A percentile compares a stretch with the other conserved stretches of the same genome.
phyloP scores from a whole-genome alignment of 371 early-diverging fungal genomes.

The Apophysomyces variabilis region DNA sequence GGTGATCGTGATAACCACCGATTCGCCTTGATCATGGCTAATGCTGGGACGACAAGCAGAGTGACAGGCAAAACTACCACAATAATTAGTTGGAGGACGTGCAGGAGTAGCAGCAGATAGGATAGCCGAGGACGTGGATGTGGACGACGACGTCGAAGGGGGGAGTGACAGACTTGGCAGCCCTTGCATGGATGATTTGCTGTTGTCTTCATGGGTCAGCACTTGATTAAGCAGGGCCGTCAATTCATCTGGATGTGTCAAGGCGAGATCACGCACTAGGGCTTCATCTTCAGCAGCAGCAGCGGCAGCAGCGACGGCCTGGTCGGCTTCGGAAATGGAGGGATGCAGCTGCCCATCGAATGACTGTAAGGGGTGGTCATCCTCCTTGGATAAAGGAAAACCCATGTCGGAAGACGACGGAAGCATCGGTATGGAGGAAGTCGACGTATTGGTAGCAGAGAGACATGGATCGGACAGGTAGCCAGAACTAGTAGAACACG shows the following conservation, averaged over 20 bases:
- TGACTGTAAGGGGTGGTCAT: neutral
- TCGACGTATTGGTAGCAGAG: neutral
- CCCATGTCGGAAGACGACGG: slow-evolving; percentile 11
- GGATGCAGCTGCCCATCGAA: slow-evolving; percentile 3
- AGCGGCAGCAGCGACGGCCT: slow-evolving; percentile 1
- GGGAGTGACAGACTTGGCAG: neutral
- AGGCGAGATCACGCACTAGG: neutral
- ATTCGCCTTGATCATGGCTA: slow-evolving; percentile 17
- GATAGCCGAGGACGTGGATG: neutral
- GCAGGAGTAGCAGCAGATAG: slow-evolving; percentile 5
- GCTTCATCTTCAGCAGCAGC: slow-evolving; percentile 5
- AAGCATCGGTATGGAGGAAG: neutral
- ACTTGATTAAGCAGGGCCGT: slow-evolving; percentile 33
- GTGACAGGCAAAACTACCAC: slow-evolving; percentile 37
- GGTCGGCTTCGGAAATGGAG: slow-evolving; percentile 3
- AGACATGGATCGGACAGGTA: neutral
- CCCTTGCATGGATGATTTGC: neutral
- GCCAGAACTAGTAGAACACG: neutral
- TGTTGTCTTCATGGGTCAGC: slow-evolving; percentile 7
- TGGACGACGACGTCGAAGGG: neutral
- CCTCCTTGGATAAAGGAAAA: slow-evolving; percentile 5
- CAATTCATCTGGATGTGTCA: slow-evolving; percentile 29
- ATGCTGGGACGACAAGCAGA: slow-evolving; percentile 14
- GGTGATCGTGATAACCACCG: slow-evolving; percentile 23
- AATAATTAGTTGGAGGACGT: slow-evolving; percentile 1